Percentiles rank a stretch among this genome's conserved stretches.
These are phyloP conservation scores for Peronospora destructor DNA, from an alignment of 352 stramenopile species.

Conservation along the genomic window DNA sequence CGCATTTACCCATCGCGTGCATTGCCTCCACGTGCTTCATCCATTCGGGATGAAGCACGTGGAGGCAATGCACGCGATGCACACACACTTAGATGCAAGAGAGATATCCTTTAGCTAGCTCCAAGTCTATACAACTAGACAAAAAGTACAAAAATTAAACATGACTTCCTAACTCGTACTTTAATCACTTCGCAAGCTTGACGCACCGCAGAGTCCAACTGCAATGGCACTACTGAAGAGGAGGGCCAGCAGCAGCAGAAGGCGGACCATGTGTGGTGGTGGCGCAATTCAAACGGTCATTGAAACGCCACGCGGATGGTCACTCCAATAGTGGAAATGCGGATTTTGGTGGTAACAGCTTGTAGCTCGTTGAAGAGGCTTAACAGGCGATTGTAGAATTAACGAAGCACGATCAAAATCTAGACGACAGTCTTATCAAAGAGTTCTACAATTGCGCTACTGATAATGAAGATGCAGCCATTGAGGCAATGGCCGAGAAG, in stretches of 20 bases:
- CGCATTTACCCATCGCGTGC: too few relatives aligned
- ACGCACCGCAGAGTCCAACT: too few relatives aligned
- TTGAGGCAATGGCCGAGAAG: constrained; percentile 67
- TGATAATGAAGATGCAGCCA: constrained; percentile 39
- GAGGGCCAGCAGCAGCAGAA: neutral
- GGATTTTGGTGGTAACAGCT: constrained; percentile 1
- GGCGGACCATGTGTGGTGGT: constrained; percentile 24
- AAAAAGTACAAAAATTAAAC: too few relatives aligned
- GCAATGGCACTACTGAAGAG: too few relatives aligned
- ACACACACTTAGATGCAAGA: too few relatives aligned
- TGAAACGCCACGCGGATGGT: constrained; percentile 8
- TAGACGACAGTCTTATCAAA: constrained; percentile 53
- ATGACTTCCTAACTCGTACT: too few relatives aligned
- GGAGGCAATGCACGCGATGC: too few relatives aligned
- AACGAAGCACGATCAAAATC: constrained; percentile 22
- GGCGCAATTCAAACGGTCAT: constrained; percentile 11
- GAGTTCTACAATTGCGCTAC: constrained; percentile 70
- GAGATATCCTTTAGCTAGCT: too few relatives aligned
- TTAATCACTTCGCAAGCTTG: too few relatives aligned
- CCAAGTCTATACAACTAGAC: too few relatives aligned
- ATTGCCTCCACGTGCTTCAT: too few relatives aligned
- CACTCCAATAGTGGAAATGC: constrained; percentile 4
- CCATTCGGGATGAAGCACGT: too few relatives aligned
- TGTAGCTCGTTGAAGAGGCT: constrained; percentile 20
- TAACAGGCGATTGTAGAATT: constrained; percentile 28